Evolutionary conservation across 257 asterid genomes (phyloP).

Genomic region (Solanum pinnatisectum): DNA sequence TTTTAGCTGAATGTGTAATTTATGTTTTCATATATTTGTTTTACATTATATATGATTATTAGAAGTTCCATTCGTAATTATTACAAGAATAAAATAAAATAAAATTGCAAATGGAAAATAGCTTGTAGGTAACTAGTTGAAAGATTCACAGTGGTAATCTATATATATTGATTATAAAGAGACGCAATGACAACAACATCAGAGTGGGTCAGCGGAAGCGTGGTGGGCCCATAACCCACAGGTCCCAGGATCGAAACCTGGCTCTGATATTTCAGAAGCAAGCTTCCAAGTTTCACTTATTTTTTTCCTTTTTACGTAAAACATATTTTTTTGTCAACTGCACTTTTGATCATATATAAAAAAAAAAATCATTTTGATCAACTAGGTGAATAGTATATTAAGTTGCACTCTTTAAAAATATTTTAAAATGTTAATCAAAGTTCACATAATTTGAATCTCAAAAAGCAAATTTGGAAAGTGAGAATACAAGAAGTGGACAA

Average conservation of each 20-base stretch:
- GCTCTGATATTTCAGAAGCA: constrained; percentile 51
- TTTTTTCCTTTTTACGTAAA: too few species aligned
- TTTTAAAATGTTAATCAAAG: too few species aligned
- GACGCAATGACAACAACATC: not conserved
- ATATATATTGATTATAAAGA: rapidly evolving
- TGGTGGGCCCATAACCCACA: constrained; percentile 99
- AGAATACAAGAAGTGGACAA: too few species aligned
- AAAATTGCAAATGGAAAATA: not conserved
- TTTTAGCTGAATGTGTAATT: too few species aligned
- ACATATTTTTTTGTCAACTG: too few species aligned
- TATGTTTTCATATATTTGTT: not conserved
- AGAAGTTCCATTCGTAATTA: not conserved
- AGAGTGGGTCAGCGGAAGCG: constrained; percentile 66
- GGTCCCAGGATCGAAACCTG: constrained; percentile 99
- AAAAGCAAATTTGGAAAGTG: too few species aligned
- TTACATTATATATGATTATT: not conserved
- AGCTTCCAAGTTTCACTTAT: too few species aligned
- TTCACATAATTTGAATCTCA: too few species aligned
- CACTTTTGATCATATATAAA: too few species aligned
- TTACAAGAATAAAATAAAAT: not conserved
- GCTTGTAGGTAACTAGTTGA: not conserved
- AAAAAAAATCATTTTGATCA: too few species aligned
- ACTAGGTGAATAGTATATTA: too few species aligned
- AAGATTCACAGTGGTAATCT: rapidly evolving
- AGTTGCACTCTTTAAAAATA: too few species aligned